Evolutionary conservation across 768 basidiomycete genomes (phyloP).

Genomic region (Favolaschia claudopus): DNA sequence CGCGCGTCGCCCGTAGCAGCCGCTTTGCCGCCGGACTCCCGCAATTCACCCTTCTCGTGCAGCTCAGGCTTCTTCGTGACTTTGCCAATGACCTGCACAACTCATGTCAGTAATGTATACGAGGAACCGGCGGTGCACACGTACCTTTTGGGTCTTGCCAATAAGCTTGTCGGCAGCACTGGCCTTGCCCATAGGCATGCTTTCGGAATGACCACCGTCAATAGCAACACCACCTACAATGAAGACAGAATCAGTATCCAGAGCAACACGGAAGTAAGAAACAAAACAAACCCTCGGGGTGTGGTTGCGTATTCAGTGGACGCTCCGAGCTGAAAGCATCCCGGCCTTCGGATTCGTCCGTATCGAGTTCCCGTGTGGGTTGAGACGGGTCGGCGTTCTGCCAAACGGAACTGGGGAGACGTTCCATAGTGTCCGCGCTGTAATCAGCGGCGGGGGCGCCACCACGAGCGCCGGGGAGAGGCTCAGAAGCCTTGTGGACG

Average conservation of each 20-base stretch:
- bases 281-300: slow-evolving; percentile 36
- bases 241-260: no score
- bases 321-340: slow-evolving; percentile 41
- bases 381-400: slow-evolving; percentile 12
- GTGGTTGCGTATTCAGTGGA: slow-evolving; percentile 46
- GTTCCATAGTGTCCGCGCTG: slow-evolving; percentile 47
- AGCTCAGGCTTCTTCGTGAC: slow-evolving; percentile 51
- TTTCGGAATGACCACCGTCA: slow-evolving; percentile 37
- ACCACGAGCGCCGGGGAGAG: slow-evolving; percentile 51
- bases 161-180: slow-evolving; percentile 59
- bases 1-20: slow-evolving; percentile 50
- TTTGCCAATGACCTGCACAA: slow-evolving; percentile 61
- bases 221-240: slow-evolving; percentile 48
- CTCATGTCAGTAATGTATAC: not conserved
- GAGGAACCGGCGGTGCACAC: no score
- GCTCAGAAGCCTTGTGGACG: slow-evolving; percentile 56
- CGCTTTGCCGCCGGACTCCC: slow-evolving; percentile 60
- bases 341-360: slow-evolving; percentile 12
- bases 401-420: slow-evolving; percentile 26
- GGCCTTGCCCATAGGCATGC: slow-evolving; percentile 47
- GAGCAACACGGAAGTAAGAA: not conserved
- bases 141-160: slow-evolving; percentile 66
- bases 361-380: slow-evolving; percentile 24
- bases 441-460: slow-evolving; percentile 44
- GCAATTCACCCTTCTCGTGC: slow-evolving; percentile 64